Base-by-base conservation (phyloP, 768 basidiomycete species). In the Cubamyces sp. region DNA sequence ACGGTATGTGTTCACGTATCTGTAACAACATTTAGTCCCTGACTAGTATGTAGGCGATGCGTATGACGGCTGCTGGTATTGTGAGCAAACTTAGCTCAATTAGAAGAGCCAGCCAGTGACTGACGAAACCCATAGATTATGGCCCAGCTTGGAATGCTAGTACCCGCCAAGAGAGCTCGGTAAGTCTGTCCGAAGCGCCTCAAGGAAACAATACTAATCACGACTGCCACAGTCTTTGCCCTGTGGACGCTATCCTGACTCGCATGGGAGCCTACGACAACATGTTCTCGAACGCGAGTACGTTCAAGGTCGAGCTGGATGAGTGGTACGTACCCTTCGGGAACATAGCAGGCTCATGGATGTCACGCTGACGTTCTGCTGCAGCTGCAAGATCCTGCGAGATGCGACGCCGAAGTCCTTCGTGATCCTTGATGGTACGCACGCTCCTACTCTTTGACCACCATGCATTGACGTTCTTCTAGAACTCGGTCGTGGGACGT, bases 211-310 rank as follows among this genome's bases (percentile, higher is more conserved):
- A 8, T 53, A 64, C 41, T 50, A 3, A 50, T 25, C 11, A 14
- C 37, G 2, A 18, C 54, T 37, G 46, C 25, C 48, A 12, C 48
- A 94, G 94, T 39, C 72, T 99, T 49, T 90, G 88, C 62, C 94
- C 97, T 1, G 86, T 97, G 2, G 96, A 99, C 71, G 79, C 88
- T 14, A 97, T 99, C 65, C 83, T 94, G 61, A 98, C 97, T 2
- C 87, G 96, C 25, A 98, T 98, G 97, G 97, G 97, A 11, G 97
- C 97, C 3, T 97, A 98, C 72, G 96, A 98, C 70, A 95, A 95
- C 71, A 94, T 96, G 91, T 96, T 95, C 74, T 88, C 91, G 2
- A 88, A 93, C 67, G 85, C 94, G 1, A 94, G 93, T 75, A 98
- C 96, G 0, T 99, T 98, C 84, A 97, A 98, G 73, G 97, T 99